These are phyloP conservation scores for Salix udensis DNA, from an alignment of 345 rosid species.

Conservation along the genomic window DNA sequence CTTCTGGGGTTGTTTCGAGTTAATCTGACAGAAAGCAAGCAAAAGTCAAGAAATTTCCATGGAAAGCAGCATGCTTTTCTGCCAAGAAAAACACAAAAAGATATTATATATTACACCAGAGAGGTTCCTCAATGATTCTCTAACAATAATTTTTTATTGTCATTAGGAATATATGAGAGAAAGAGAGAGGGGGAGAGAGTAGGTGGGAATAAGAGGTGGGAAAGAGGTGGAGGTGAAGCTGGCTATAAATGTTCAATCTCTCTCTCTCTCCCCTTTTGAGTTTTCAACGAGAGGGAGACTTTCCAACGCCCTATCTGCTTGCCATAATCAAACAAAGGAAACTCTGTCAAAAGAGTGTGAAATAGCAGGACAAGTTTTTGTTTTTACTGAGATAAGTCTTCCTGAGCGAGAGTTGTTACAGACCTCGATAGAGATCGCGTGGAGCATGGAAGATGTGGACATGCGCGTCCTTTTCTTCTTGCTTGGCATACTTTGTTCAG, in stretches of 20 bases:
- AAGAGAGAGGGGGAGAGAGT: background rate
- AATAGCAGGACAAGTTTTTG: too few relatives aligned
- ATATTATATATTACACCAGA: background rate
- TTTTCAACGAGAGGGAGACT: too few relatives aligned
- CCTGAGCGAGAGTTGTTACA: too few relatives aligned
- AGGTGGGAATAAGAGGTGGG: background rate
- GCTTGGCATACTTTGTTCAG: too few relatives aligned
- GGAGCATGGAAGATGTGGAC: too few relatives aligned
- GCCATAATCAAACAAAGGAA: too few relatives aligned
- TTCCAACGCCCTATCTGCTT: too few relatives aligned
- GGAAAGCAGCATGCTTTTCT: background rate
- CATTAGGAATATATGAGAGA: background rate
- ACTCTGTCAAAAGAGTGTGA: too few relatives aligned
- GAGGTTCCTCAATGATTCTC: background rate
- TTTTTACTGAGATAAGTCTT: too few relatives aligned
- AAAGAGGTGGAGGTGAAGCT: background rate
- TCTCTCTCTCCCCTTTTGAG: too few relatives aligned
- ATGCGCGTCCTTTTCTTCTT: too few relatives aligned
- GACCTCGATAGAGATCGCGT: too few relatives aligned
- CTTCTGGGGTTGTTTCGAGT: background rate
- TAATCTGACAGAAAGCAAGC: background rate
- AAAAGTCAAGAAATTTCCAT: background rate
- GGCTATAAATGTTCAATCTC: slow-evolving; percentile 3
- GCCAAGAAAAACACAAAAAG: background rate
- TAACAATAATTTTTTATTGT: background rate